Base-by-base conservation (phyloP, 345 rosid genomes). In the Lumnitzera littorea region DNA sequence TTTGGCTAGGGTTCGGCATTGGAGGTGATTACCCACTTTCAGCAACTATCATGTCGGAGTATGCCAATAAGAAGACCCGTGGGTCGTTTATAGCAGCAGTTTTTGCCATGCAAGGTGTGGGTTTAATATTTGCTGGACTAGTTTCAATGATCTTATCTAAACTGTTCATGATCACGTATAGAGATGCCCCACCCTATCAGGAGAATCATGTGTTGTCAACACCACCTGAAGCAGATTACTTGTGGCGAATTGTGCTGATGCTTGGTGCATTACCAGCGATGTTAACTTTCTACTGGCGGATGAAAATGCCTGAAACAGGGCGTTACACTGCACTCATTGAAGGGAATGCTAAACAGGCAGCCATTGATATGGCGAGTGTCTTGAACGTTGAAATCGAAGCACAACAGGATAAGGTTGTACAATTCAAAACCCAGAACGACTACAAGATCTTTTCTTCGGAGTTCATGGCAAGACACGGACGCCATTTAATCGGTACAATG, bases 11-110 rank as follows among this genome's bases (percentile, higher is more conserved):
- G 48, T 82, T 87, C 3, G 96, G 96, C 9, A 78, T 88, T 2
- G 91, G 95, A 0, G 91, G 95, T 3, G 95, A 88, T 56, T 88
- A 88, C 50, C 95, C 91, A 14, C 81, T 88, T 29, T 88, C 90
- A 0, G 88, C 92, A 13, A 81, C 87, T 0, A 86, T 84, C 47
- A 89, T 89, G 87, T 80, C 78, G 0, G 91, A 85, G 64, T 82
- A 86, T 46, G 83, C 82, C 0, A 83, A 80, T 47, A 75, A 75
- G 60, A 80, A 65, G 53, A 80, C 81, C 5, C 80, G 82, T 0
- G 83, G 85, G 7, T 67, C 74, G n/a, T 80, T 80, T 58, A 78
- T 83, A 11, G 85, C 82, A 0, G 78, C 87, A 0, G 84, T 82
- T 31, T 77, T 82, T 16, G 84, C 87, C 0, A 79, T 79, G 88